These are phyloP conservation scores for Staphylotrichum longicolle DNA, from an alignment of 495 filamentous ascomycete species.

Conservation along the genomic window DNA sequence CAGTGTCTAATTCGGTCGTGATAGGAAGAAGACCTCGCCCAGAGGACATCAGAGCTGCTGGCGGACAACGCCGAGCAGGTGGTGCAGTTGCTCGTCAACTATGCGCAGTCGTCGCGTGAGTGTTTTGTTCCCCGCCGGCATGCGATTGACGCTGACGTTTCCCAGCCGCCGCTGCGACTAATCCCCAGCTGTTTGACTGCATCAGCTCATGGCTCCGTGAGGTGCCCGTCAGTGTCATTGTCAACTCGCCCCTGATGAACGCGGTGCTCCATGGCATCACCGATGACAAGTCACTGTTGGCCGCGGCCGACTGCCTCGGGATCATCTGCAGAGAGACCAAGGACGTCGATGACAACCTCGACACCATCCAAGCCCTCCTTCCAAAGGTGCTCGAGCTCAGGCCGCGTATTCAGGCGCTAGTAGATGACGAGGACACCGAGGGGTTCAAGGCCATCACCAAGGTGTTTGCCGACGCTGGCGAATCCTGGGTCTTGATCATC, in stretches of 20 bases:
- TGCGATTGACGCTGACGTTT: slow-evolving; percentile 6
- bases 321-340: slow-evolving; percentile 88
- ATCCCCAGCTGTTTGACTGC: slow-evolving; percentile 89
- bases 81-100: slow-evolving; percentile 77
- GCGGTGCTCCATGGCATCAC: slow-evolving; percentile 74
- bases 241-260: slow-evolving; percentile 80
- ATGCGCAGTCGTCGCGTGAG: slow-evolving; percentile 86
- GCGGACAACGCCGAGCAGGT: slow-evolving; percentile 87
- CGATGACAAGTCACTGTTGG: slow-evolving; percentile 72
- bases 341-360: slow-evolving; percentile 84
- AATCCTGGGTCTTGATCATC: slow-evolving; percentile 88
- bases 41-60: slow-evolving; percentile 81
- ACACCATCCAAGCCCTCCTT: slow-evolving; percentile 79
- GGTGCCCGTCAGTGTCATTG: slow-evolving; percentile 77
- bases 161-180: slow-evolving; percentile 65
- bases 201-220: slow-evolving; percentile 96
- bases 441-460: slow-evolving; percentile 82
- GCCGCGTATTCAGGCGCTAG: slow-evolving; percentile 73
- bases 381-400: slow-evolving; percentile 75
- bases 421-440: slow-evolving; percentile 79
- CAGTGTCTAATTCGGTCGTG: slow-evolving; percentile 52
- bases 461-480: slow-evolving; percentile 89
- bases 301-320: slow-evolving; percentile 90
- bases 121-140: slow-evolving; percentile 10
- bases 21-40: slow-evolving; percentile 88